These are phyloP conservation scores for Fusarium sp. DNA, from an alignment of 2,329 filamentous ascomycete species.

Conservation along the genomic window DNA sequence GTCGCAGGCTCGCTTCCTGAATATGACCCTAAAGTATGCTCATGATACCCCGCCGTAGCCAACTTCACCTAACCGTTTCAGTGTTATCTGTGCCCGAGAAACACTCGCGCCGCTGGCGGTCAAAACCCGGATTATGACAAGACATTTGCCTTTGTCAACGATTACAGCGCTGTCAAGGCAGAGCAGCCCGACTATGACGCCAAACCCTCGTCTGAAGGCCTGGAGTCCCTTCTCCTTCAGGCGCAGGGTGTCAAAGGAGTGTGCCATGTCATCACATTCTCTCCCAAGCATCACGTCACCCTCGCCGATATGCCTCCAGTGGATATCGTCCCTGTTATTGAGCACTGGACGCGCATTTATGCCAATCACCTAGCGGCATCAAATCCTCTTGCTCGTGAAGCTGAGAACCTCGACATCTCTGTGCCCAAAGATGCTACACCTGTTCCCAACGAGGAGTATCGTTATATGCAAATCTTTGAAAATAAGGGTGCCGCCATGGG, in stretches of 20 bases:
- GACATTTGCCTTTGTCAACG: slow-evolving; percentile 96
- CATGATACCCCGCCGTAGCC: slow-evolving; percentile 21
- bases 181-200: slow-evolving; percentile 83
- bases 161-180: slow-evolving; percentile 97
- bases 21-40: slow-evolving; percentile 81
- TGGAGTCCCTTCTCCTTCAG: slow-evolving; percentile 83
- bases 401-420: slow-evolving; percentile 59
- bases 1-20: slow-evolving; percentile 79
- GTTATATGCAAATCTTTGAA: slow-evolving; percentile 99
- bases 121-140: slow-evolving; percentile 87
- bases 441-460: slow-evolving; percentile 80
- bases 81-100: slow-evolving; percentile 96
- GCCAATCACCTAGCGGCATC: slow-evolving; percentile 82
- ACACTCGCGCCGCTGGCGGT: slow-evolving; percentile 89
- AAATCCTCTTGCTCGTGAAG: slow-evolving; percentile 71
- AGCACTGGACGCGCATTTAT: slow-evolving; percentile 95
- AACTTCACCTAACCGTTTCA: slow-evolving; percentile 53
- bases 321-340: slow-evolving; percentile 86
- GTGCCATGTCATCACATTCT: slow-evolving; percentile 98
- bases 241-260: slow-evolving; percentile 92
- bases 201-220: slow-evolving; percentile 64
- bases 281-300: slow-evolving; percentile 89
- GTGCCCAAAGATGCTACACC: slow-evolving; percentile 56
- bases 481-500: slow-evolving; percentile 99
- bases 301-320: slow-evolving; percentile 87